Evolutionary conservation across 2,329 filamentous ascomycete genomes (phyloP).

Genomic region (Pseudogymnoascus sp.): DNA sequence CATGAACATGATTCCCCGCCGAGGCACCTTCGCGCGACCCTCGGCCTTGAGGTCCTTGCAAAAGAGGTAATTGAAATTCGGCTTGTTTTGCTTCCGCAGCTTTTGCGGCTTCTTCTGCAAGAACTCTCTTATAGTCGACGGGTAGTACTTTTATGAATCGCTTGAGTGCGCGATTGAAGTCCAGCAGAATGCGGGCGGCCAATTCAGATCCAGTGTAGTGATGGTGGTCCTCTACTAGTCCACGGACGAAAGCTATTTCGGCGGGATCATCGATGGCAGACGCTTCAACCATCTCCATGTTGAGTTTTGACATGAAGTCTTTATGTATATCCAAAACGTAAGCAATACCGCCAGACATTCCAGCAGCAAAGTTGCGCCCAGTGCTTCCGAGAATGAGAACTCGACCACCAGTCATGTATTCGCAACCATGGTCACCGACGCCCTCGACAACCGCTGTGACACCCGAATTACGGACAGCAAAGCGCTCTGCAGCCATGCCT

Average conservation of each 20-base stretch:
- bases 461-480: slow-evolving; percentile 93
- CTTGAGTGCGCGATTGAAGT: slow-evolving; percentile 84
- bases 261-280: slow-evolving; percentile 72
- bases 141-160: slow-evolving; percentile 92
- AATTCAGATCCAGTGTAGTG: slow-evolving; percentile 96
- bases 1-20: slow-evolving; percentile 48
- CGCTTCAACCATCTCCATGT: slow-evolving; percentile 94
- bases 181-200: slow-evolving; percentile 84
- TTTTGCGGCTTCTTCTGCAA: slow-evolving; percentile 78
- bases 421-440: slow-evolving; percentile 90
- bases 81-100: slow-evolving; percentile 76
- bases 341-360: slow-evolving; percentile 97
- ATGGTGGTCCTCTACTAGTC: slow-evolving; percentile 91
- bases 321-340: slow-evolving; percentile 85
- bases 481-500: slow-evolving; percentile 90
- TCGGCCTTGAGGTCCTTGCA: slow-evolving; percentile 54
- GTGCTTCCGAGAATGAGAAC: slow-evolving; percentile 79
- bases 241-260: slow-evolving; percentile 84
- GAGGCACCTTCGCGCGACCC: slow-evolving; percentile 38
- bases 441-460: slow-evolving; percentile 94
- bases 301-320: slow-evolving; percentile 89
- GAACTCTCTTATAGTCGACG: slow-evolving; percentile 90
- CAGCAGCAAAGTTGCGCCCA: slow-evolving; percentile 93
- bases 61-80: slow-evolving; percentile 70
- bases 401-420: slow-evolving; percentile 98